Conservation (phyloP, 441 rosid species). For the Eruca vesicaria region DNA sequence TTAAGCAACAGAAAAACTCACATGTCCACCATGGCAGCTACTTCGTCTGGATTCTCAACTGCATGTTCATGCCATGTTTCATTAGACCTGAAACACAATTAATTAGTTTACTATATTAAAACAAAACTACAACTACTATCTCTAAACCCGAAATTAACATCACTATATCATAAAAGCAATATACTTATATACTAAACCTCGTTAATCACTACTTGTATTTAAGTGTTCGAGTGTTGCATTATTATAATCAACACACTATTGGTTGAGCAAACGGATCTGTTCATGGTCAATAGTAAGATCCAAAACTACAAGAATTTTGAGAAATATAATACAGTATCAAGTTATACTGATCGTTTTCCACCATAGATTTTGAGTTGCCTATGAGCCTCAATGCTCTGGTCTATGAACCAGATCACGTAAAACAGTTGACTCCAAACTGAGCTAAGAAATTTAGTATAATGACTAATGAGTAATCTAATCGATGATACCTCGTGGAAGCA, state of each 20-base stretch:
- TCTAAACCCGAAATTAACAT: not conserved
- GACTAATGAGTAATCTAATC: not conserved
- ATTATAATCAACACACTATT: not conserved
- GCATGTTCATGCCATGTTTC: slow-evolving; percentile 45
- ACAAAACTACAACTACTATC: slow-evolving; percentile 1
- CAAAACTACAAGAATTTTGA: not conserved
- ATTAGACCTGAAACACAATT: slow-evolving; percentile 32
- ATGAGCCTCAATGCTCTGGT: slow-evolving; percentile 2
- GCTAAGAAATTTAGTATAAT: not conserved
- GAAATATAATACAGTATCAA: slow-evolving; percentile 3
- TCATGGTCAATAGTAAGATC: not conserved
- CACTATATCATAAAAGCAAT: not conserved
- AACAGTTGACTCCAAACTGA: not conserved
- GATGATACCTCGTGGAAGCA: slow-evolving; percentile 27
- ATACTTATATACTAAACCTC: not conserved
- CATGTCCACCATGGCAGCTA: slow-evolving; percentile 43
- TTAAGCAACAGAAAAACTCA: slow-evolving; percentile 29
- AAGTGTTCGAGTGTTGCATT: not conserved
- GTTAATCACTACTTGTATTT: not conserved
- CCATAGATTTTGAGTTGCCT: not conserved
- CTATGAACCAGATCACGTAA: slow-evolving; percentile 15
- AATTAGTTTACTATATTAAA: not conserved
- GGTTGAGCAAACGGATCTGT: not conserved
- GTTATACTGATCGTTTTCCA: not conserved
- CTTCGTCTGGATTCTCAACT: slow-evolving; percentile 38